Conservation (phyloP, 306 rosid species). For the Phaseolus lunatus region DNA sequence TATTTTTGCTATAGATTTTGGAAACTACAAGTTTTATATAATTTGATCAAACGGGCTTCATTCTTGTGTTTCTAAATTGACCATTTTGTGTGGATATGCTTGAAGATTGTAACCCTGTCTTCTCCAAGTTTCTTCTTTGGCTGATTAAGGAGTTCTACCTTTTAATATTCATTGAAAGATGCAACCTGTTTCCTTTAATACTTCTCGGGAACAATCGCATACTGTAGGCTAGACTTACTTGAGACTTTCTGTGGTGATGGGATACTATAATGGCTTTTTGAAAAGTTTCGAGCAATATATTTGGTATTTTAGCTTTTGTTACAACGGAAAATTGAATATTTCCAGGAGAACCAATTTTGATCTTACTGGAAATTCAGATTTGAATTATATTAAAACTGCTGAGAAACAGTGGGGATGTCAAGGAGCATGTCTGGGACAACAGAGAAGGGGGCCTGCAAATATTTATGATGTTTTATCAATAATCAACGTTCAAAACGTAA, state of each 20-base stretch:
- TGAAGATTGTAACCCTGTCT: conserved; percentile 11
- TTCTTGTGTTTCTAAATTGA: conserved; percentile 12
- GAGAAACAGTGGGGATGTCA: not conserved
- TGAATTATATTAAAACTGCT: not conserved
- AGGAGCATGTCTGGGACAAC: not conserved
- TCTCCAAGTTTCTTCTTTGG: conserved; percentile 26
- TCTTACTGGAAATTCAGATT: not conserved
- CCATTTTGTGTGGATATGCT: conserved; percentile 18
- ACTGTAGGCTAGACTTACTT: not conserved
- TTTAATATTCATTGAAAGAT: not conserved
- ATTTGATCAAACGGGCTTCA: conserved; percentile 2
- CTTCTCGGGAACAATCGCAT: not conserved
- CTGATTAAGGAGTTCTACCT: not conserved
- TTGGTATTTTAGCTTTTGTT: conserved; percentile 20
- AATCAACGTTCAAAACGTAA: not conserved
- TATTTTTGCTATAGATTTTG: not conserved
- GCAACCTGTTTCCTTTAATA: conserved; percentile 7
- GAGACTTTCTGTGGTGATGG: not conserved
- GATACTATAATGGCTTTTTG: not conserved
- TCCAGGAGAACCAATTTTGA: not conserved
- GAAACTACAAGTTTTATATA: not conserved
- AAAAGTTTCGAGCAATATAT: not conserved
- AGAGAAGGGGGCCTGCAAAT: not conserved
- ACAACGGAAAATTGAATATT: not conserved
- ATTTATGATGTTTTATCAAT: not conserved